These are phyloP conservation scores for Hymenotorrendiella dingleyae DNA, from an alignment of 2,329 filamentous ascomycete genomes.

Conservation along the genomic window DNA sequence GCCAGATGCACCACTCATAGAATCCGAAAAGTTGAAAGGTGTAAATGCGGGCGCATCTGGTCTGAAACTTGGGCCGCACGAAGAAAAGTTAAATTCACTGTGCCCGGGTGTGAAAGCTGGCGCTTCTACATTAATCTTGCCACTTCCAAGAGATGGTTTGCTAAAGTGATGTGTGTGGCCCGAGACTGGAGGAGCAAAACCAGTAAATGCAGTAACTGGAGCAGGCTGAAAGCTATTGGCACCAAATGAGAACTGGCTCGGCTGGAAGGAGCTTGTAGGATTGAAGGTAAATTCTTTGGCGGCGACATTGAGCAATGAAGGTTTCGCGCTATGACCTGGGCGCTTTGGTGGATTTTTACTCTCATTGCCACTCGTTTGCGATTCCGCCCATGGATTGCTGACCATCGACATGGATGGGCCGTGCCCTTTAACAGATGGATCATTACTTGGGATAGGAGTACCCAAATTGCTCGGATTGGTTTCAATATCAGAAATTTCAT, in stretches of 20 bases:
- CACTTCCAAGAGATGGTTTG: conserved; percentile 25
- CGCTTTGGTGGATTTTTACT: conserved; percentile 33
- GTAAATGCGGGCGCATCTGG: conserved; percentile 74
- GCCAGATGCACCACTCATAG: too few species aligned
- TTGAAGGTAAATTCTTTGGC: conserved; percentile 86
- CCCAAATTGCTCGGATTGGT: conserved; percentile 69
- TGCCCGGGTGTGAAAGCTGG: conserved; percentile 65
- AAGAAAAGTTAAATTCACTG: conserved; percentile 63
- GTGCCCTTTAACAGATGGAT: conserved; percentile 44
- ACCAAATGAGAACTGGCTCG: conserved; percentile 46
- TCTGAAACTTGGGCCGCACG: conserved; percentile 62
- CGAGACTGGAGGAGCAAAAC: conserved; percentile 32
- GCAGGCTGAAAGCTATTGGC: conserved; percentile 41
- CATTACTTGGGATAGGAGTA: conserved; percentile 51
- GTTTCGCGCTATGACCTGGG: conserved; percentile 59
- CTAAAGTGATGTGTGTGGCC: conserved; percentile 26
- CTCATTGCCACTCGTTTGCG: conserved; percentile 36
- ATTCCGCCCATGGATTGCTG: conserved; percentile 60
- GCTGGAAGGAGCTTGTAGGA: conserved; percentile 40
- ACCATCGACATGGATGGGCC: conserved; percentile 48
- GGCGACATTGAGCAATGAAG: conserved; percentile 74
- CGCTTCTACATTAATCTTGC: conserved; percentile 63
- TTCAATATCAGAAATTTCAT: conserved; percentile 60
- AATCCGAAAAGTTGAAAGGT: conserved; percentile 45
- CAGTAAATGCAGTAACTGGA: conserved; percentile 14